Evolutionary conservation across 306 rosid genomes (phyloP).

Genomic region (Lupinus albus): DNA sequence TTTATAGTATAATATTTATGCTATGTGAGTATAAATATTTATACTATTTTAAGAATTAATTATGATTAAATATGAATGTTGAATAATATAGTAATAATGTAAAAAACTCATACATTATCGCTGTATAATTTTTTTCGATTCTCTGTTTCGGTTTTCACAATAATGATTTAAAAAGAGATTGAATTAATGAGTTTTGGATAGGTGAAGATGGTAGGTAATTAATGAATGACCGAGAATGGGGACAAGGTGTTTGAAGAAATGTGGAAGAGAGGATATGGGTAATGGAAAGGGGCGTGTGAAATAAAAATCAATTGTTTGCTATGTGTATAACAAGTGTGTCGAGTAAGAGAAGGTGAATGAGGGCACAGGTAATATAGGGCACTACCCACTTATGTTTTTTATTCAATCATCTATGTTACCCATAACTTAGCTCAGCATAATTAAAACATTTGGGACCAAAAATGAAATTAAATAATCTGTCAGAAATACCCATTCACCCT

Average conservation of each 20-base stretch:
- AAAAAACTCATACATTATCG: too few species aligned
- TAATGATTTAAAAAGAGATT: not conserved
- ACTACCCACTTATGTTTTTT: constrained; percentile 61
- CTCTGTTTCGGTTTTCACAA: constrained; percentile 3
- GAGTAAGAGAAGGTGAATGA: constrained; percentile 53
- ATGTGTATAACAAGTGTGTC: constrained; percentile 64
- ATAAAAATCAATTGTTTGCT: constrained; percentile 73
- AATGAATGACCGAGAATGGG: constrained; percentile 49
- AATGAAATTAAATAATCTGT: constrained; percentile 29
- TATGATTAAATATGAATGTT: too few species aligned
- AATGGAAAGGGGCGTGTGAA: constrained; percentile 62
- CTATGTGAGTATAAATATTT: too few species aligned
- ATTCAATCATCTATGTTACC: constrained; percentile 65
- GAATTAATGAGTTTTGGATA: constrained; percentile 16
- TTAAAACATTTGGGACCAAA: not conserved
- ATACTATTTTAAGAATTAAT: too few species aligned
- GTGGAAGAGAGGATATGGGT: constrained; percentile 61
- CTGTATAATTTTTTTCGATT: too few species aligned
- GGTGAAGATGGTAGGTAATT: constrained; percentile 42
- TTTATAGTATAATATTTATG: too few species aligned
- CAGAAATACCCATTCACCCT: constrained; percentile 41
- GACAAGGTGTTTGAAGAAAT: constrained; percentile 61
- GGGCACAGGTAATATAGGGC: constrained; percentile 56
- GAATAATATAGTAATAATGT: too few species aligned
- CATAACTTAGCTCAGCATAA: constrained; percentile 46